Conservation (phyloP, 495 filamentous ascomycete genomes). For the Glutinoglossum americanum region DNA sequence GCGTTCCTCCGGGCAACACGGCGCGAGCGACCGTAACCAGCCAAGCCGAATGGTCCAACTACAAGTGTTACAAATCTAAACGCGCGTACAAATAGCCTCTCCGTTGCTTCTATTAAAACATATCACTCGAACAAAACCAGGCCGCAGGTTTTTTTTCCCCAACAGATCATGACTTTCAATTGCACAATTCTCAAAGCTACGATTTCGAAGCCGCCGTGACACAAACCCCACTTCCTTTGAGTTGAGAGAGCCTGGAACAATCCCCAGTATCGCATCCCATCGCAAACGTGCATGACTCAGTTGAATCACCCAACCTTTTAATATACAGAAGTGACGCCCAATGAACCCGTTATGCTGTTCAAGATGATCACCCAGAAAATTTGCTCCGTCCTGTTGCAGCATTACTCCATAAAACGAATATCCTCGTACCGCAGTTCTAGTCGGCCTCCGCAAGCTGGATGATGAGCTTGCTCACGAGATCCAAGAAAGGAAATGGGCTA, state of each 20-base stretch:
- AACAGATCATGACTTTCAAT: background rate
- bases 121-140: too few species aligned
- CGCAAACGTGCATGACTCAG: background rate
- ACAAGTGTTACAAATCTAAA: too few species aligned
- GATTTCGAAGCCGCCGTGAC: background rate
- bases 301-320: background rate
- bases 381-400: background rate
- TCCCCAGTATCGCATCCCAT: background rate
- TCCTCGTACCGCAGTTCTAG: background rate
- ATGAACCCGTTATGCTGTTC: background rate
- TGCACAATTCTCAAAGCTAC: background rate
- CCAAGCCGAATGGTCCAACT: background rate
- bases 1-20: background rate
- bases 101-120: too few species aligned
- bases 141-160: too few species aligned
- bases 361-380: background rate
- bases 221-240: background rate
- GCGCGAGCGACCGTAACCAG: background rate
- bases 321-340: background rate
- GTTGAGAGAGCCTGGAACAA: background rate
- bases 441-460: slow-evolving; percentile 52
- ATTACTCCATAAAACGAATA: background rate
- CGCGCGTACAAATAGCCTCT: too few species aligned
- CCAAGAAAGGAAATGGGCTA: slow-evolving; percentile 58
- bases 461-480: slow-evolving; percentile 49